Conservation (phyloP, 2,329 filamentous ascomycete species). For the Scedosporium aurantiacum region DNA sequence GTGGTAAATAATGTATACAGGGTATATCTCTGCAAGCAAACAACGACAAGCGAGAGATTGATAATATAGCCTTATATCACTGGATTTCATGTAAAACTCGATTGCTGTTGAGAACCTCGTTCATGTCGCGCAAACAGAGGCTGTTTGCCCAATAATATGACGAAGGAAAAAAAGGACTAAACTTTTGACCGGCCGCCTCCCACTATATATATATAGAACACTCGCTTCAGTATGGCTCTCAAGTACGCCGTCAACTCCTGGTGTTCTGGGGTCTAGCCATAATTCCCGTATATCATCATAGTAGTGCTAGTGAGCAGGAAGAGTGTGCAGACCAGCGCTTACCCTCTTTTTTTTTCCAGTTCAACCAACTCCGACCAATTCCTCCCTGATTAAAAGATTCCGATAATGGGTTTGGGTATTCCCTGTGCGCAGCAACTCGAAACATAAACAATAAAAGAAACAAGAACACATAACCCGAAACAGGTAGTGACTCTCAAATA, state of each 20-base stretch:
- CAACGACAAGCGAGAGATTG: too few relatives aligned
- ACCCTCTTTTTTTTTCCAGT: neutral
- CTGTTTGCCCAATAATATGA: neutral
- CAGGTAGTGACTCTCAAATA: neutral
- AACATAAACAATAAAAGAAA: neutral
- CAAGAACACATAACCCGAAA: neutral
- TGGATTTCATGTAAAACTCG: too few relatives aligned
- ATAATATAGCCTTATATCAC: too few relatives aligned
- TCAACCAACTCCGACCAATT: constrained; percentile 1
- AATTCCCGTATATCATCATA: constrained; percentile 1
- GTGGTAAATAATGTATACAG: too few relatives aligned
- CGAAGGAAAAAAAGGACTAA: neutral
- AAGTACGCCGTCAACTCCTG: constrained; percentile 3
- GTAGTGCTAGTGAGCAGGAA: neutral
- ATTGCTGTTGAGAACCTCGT: neutral
- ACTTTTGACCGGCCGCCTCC: neutral
- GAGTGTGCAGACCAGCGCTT: neutral
- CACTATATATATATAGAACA: neutral
- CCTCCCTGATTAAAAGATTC: neutral
- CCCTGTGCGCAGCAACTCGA: neutral
- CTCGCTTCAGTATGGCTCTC: neutral
- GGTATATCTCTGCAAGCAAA: too few relatives aligned
- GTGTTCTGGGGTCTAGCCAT: neutral
- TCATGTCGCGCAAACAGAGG: neutral
- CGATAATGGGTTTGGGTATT: neutral